These are phyloP conservation scores for Agrocybe pediades DNA, from an alignment of 768 basidiomycete genomes.

Conservation along the genomic window DNA sequence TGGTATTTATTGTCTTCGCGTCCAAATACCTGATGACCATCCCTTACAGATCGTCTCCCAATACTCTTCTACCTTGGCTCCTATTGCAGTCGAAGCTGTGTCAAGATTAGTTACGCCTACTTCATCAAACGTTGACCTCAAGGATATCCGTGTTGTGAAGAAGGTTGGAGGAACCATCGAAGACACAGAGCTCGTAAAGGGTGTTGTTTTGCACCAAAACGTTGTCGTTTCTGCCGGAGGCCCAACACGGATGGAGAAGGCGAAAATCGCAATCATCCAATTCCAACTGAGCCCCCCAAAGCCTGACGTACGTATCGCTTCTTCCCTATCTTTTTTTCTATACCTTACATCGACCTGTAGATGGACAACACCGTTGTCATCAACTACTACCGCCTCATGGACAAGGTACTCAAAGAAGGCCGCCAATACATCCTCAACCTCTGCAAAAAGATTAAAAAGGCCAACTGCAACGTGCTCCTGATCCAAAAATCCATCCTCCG, in stretches of 20 bases:
- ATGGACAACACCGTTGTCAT: slow-evolving; percentile 99
- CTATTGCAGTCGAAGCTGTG: slow-evolving; percentile 97
- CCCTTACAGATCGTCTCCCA: slow-evolving; percentile 89
- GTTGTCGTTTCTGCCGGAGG: slow-evolving; percentile 90
- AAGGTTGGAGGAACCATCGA: slow-evolving; percentile 99
- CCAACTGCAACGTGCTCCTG: slow-evolving; percentile 98
- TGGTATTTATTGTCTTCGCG: not conserved
- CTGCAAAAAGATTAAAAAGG: slow-evolving; percentile 99
- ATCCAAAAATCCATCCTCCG: slow-evolving; percentile 99
- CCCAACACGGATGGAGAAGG: slow-evolving; percentile 94
- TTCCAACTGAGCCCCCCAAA: slow-evolving; percentile 98
- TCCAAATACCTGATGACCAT: not conserved
- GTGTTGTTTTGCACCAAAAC: slow-evolving; percentile 96
- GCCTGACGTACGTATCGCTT: slow-evolving; percentile 75
- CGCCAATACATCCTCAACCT: slow-evolving; percentile 96
- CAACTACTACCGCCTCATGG: slow-evolving; percentile 99
- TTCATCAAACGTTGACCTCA: slow-evolving; percentile 93
- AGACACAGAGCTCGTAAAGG: slow-evolving; percentile 95
- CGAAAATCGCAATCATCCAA: slow-evolving; percentile 97
- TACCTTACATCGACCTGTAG: slow-evolving; percentile 40
- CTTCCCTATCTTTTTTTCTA: slow-evolving; percentile 1
- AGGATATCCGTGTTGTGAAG: slow-evolving; percentile 95
- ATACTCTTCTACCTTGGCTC: slow-evolving; percentile 97
- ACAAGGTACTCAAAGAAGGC: slow-evolving; percentile 99
- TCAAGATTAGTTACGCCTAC: slow-evolving; percentile 86